Base-by-base conservation (phyloP, 1,139 yeast species). In the Candida buenavistaensis region DNA sequence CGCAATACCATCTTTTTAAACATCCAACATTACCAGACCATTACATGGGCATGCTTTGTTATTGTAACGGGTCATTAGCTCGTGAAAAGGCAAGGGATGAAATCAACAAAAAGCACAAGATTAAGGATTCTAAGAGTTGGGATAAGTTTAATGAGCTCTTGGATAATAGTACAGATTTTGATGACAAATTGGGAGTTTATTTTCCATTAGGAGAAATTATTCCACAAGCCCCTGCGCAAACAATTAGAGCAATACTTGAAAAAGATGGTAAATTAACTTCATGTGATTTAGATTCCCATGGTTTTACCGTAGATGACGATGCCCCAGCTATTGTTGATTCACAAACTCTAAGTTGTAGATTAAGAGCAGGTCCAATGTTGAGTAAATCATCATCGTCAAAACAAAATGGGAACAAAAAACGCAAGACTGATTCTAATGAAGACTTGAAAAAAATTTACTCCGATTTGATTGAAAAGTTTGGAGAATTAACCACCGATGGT, bases 21-120 rank as follows among this genome's bases (percentile, higher is more conserved):
- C 97, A 89, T 54, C 97, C 97, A 5, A 82, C 95, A 0, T 74
- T 84, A 47, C 76, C 80, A 1, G 72, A 71, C 23, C 79, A 82
- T 31, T 90, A 80, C 57, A 89, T 89, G 97, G 96, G 95, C 22
- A 89, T 89, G 97, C 78, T 89, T 38, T 89, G 97, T 56, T 89
- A 89, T 56, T 85, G 95, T 55, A 89, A 89, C 56, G 97, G 97
- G 0, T 76, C 96, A 0, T 64, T 89, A 35, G 96, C 97, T 0
- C 68, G 97, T 44, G 96, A 89, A 50, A 71, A 73, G 41, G 69
- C 89, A 5, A 68, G 95, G 32, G 82, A 88, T 55, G 67, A 63
- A 13, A 46, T 89, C 25, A 85, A 84, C 50, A 60, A 62, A 17
- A 67, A 72, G 48, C 60, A 66, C 40, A 48, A 55, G 2, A 41